Conservation (phyloP, 768 basidiomycete genomes). For the Pluteus cervinus region DNA sequence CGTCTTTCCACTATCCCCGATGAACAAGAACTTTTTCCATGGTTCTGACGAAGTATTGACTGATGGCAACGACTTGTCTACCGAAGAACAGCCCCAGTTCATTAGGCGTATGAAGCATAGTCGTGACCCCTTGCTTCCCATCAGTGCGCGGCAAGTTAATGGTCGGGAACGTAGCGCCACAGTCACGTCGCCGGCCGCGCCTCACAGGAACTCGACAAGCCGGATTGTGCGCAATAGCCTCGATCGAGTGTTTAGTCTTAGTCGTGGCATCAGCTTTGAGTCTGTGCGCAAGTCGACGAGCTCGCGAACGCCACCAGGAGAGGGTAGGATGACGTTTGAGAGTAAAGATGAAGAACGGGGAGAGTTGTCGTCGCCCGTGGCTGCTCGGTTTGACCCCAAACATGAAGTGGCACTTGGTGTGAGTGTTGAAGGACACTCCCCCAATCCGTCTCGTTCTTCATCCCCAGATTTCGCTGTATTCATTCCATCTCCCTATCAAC, state of each 20-base stretch:
- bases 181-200: constrained; percentile 14
- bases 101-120: constrained; percentile 51
- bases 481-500: constrained; percentile 15
- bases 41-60: not conserved
- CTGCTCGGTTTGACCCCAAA: constrained; percentile 1
- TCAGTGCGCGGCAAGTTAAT: constrained; percentile 22
- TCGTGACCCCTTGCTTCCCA: constrained; percentile 67
- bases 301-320: constrained; percentile 14
- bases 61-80: not conserved
- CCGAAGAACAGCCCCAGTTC: constrained; percentile 22
- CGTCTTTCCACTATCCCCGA: constrained; percentile 31
- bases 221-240: constrained; percentile 51
- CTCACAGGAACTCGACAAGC: constrained; percentile 17
- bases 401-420: constrained; percentile 10
- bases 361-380: constrained; percentile 6
- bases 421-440: constrained; percentile 10
- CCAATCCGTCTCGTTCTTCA: constrained; percentile 23
- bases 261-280: constrained; percentile 47
- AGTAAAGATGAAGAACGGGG: constrained; percentile 29
- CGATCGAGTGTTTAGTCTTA: constrained; percentile 51
- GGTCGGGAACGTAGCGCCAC: constrained; percentile 17
- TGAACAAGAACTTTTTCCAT: constrained; percentile 32
- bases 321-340: constrained; percentile 21
- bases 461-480: constrained; percentile 26
- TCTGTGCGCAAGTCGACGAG: constrained; percentile 31